Percentiles rank a stretch among this genome's conserved stretches.
Conservation (phyloP, 805 yeast species). For the Saturnispora bothae region DNA sequence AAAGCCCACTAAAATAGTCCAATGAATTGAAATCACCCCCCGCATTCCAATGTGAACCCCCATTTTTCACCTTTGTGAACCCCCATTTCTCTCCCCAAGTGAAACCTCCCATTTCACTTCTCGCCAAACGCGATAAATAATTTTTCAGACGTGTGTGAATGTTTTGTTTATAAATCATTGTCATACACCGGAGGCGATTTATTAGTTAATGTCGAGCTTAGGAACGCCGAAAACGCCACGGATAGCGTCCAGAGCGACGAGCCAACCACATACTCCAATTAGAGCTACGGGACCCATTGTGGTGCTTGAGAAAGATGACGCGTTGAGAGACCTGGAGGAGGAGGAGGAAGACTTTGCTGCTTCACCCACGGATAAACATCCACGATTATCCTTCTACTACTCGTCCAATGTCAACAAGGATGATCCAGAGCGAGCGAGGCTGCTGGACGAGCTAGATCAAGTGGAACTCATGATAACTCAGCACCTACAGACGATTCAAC, state of each 20-base stretch:
- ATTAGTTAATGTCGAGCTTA: neutral
- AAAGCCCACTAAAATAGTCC: too few relatives aligned
- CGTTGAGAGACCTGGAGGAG: neutral
- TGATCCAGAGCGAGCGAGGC: conserved; percentile 9
- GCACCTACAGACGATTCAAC: conserved; percentile 69
- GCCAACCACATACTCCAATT: neutral
- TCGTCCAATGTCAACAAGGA: conserved; percentile 13
- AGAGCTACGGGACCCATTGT: neutral
- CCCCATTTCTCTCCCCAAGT: too few relatives aligned
- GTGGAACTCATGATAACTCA: conserved; percentile 73
- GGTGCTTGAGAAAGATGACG: neutral
- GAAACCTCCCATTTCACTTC: too few relatives aligned
- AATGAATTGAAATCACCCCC: too few relatives aligned
- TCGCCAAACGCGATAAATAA: too few relatives aligned
- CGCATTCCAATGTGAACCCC: too few relatives aligned
- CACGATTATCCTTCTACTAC: conserved; percentile 24
- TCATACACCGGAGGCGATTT: too few relatives aligned
- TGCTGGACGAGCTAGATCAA: conserved; percentile 41
- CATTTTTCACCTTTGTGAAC: too few relatives aligned
- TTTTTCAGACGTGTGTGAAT: too few relatives aligned
- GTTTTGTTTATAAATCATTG: too few relatives aligned
- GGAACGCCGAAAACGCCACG: neutral
- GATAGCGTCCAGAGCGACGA: neutral
- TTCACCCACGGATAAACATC: conserved; percentile 14
- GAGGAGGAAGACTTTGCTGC: conserved; percentile 10